Conservation (phyloP, 768 basidiomycete species). For the Collybia mongolica region DNA sequence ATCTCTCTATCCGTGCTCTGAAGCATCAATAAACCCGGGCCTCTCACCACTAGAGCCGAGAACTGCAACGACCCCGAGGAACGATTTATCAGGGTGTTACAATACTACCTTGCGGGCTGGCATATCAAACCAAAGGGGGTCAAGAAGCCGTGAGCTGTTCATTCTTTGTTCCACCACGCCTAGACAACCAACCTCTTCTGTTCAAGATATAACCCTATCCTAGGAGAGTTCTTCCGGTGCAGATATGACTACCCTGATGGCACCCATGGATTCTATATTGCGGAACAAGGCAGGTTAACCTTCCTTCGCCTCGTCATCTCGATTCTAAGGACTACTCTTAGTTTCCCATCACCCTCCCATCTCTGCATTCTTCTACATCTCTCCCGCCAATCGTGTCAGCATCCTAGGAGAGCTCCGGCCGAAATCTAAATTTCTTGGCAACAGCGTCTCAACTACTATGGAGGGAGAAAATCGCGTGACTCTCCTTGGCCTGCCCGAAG, state of each 20-base stretch:
- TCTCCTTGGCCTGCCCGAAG: slow-evolving; percentile 78
- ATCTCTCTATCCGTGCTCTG: slow-evolving; percentile 1
- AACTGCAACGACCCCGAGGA: slow-evolving; percentile 82
- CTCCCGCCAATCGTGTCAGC: slow-evolving; percentile 82
- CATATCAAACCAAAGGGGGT: slow-evolving; percentile 99
- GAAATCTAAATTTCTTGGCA: slow-evolving; percentile 95
- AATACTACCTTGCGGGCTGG: slow-evolving; percentile 98
- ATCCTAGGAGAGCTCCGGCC: slow-evolving; percentile 94
- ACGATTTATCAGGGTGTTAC: slow-evolving; percentile 85
- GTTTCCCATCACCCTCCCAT: slow-evolving; percentile 95
- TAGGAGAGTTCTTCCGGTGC: slow-evolving; percentile 98
- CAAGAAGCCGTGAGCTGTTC: slow-evolving; percentile 86
- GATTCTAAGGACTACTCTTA: slow-evolving; percentile 25
- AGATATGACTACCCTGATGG: slow-evolving; percentile 90
- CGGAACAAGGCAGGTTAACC: slow-evolving; percentile 76
- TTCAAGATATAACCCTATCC: slow-evolving; percentile 88
- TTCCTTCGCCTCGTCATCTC: background rate
- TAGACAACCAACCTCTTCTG: slow-evolving; percentile 1
- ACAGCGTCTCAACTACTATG: slow-evolving; percentile 95
- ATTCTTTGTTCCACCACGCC: slow-evolving; percentile 3
- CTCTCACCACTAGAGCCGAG: slow-evolving; percentile 58
- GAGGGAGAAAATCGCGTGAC: slow-evolving; percentile 92
- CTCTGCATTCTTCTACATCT: slow-evolving; percentile 94
- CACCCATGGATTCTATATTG: slow-evolving; percentile 90
- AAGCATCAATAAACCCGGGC: background rate